Evolutionary conservation across 2,329 filamentous ascomycete species (phyloP), one percentile per base, ranked within the genome.

Genomic region (Trichothecium sympodiale): DNA sequence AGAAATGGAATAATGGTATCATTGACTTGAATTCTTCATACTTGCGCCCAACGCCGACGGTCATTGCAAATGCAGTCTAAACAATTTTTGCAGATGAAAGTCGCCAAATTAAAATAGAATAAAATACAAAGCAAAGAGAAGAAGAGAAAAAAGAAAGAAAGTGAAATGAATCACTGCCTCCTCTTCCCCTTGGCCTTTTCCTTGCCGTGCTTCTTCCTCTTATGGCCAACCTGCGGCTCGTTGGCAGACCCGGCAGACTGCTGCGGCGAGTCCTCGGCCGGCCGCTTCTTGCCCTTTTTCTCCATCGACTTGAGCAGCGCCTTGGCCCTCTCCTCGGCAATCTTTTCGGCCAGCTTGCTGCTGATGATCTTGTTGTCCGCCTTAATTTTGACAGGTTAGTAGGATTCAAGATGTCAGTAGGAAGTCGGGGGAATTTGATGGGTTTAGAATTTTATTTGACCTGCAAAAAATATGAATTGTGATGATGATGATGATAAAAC

Each of bases 261-360:
- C 26, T 44, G 45, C 8, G 43, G 43, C 8, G 43, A 41, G 15
- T 58, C 57, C 18, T 57, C 55, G 1, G 56, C 59, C 3, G 56
- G 52, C 31, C 65, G 56, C 49, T 71, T 65, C 48, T 67, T 64
- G 40, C 57, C 29, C 3, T 17, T 56, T 25, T 52, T 43, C 41
- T 62, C 58, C 4, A 67, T 54, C 2, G 57, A 57, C 46, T 62
- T 70, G 34, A 69, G 53, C 3, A 69, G 55, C 8, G 68, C 67
- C 51, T 67, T 71, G 29, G 67, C 68, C 8, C 64, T 60, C 54
- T 74, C 71, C 44, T 68, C 71, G 3, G 70, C 67, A 42, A 76
- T 68, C 53, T 71, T 68, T 43, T 74, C 69, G 4, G 63, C 63
- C 25, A 77, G 54, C 49, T 67, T 71, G 17, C 55, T 59, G 44